Evolutionary conservation across 78 protist genomes (phyloP), one percentile per base, ranked within the genome.

Genomic region (Mastigamoeba balamuthi): DNA sequence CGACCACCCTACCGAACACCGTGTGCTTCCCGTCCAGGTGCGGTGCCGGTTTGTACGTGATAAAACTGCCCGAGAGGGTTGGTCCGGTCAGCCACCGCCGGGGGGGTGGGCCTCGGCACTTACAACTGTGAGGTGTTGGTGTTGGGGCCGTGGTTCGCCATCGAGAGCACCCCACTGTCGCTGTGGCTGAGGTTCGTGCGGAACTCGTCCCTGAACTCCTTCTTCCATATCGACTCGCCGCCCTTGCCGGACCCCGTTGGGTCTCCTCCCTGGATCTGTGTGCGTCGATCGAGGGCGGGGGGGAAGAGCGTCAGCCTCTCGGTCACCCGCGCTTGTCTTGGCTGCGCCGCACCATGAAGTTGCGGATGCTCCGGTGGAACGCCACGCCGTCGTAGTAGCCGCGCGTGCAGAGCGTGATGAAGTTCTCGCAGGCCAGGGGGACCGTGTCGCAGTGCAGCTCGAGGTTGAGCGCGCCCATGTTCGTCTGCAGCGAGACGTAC

Each of bases 351-450:
- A 77, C 42, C 87, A 92, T 92, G 69, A 88, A 86, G 43, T 81
- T 58, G 28, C 58, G 63, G 43, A 93, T 89, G 75, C 66, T 28
- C 6, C 97, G 77, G 81, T 93, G 97, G 69, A 93, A 93, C 3
- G 27, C 28, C 0, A 78, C 71, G 38, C 68, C 74, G 69, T 87
- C 39, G 73, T 91, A 91, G 66, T 91, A 85, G 39, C 88, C 85
- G 1, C 6, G 4, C 28, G 37, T 48, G 29, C 81, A 58, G 3
- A 78, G 88, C 74, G 1, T 44, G 28, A 82, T 4, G 39, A 93
- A 93, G 76, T 93, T 93, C 35, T 84, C 82, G 52, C 93, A 88
- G 0, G 97, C 74, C 48, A 75, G 82, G 3, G 97, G 97, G 7
- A 75, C 91, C 0, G 80, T 1, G n/a, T 85, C 78, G 33, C 91